A percentile compares a stretch with the other conserved stretches of the same genome.
These are phyloP conservation scores for Entomortierella parvispora DNA, from an alignment of 192 early-diverging fungal genomes.

Conservation along the genomic window DNA sequence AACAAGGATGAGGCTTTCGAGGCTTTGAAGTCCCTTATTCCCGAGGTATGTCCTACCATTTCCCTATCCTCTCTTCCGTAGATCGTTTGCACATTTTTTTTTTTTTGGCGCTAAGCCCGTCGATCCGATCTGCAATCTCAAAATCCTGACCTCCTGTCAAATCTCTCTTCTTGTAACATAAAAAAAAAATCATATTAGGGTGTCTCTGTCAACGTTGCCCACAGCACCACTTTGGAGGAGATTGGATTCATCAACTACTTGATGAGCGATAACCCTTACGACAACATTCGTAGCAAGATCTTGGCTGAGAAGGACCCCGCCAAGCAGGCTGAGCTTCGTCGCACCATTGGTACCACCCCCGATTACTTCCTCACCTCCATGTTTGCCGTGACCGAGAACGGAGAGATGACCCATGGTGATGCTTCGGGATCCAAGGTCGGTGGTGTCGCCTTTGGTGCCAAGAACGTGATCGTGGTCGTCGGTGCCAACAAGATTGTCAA, in stretches of 20 bases:
- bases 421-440: slow-evolving; percentile 41
- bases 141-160: background rate
- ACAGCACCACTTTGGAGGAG: slow-evolving; percentile 57
- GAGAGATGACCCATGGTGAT: slow-evolving; percentile 42
- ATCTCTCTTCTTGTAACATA: slow-evolving; percentile 3
- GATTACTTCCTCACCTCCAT: slow-evolving; percentile 54
- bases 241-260: slow-evolving; percentile 56
- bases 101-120: slow-evolving; percentile 8
- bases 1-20: slow-evolving; percentile 53
- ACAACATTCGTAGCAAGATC: slow-evolving; percentile 43
- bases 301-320: slow-evolving; percentile 48
- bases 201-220: slow-evolving; percentile 43
- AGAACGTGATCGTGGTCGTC: slow-evolving; percentile 51
- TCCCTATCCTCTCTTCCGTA: background rate
- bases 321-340: slow-evolving; percentile 50
- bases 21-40: slow-evolving; percentile 52
- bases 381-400: slow-evolving; percentile 44
- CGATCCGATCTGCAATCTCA: background rate
- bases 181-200: slow-evolving; percentile 14
- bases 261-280: slow-evolving; percentile 44
- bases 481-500: slow-evolving; percentile 59
- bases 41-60: slow-evolving; percentile 17
- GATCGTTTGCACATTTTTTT: background rate
- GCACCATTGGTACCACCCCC: slow-evolving; percentile 42
- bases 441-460: slow-evolving; percentile 41